Evolutionary conservation across 2,329 filamentous ascomycete species (phyloP).

Genomic region (Alternaria rosae): DNA sequence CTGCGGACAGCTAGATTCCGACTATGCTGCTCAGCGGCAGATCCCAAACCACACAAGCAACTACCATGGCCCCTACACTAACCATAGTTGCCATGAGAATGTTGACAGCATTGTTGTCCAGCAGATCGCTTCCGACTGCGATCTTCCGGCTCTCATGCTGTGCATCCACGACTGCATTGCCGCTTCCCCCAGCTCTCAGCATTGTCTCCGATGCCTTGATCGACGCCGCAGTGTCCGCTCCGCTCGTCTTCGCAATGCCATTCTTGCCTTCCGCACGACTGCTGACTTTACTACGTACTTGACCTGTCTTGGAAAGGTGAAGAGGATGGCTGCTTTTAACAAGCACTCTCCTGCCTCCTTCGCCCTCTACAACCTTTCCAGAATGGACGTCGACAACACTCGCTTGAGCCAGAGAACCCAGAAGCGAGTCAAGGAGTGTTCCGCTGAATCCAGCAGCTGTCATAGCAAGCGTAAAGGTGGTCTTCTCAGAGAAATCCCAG

Average conservation of each 20-base stretch:
- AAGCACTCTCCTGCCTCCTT: slow-evolving; percentile 70
- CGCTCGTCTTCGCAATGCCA: slow-evolving; percentile 44
- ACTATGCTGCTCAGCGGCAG: slow-evolving; percentile 38
- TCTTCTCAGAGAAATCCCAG: slow-evolving; percentile 32
- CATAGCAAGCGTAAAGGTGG: slow-evolving; percentile 60
- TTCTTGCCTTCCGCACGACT: slow-evolving; percentile 53
- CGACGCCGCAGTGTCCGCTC: slow-evolving; percentile 23
- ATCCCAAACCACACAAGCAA: slow-evolving; percentile 41
- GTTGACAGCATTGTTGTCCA: slow-evolving; percentile 97
- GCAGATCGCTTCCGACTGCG: slow-evolving; percentile 72
- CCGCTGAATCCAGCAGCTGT: slow-evolving; percentile 78
- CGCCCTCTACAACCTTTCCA: slow-evolving; percentile 89
- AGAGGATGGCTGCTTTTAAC: slow-evolving; percentile 43
- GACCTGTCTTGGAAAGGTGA: slow-evolving; percentile 39
- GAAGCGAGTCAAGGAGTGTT: slow-evolving; percentile 83
- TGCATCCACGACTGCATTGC: slow-evolving; percentile 36
- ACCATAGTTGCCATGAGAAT: slow-evolving; percentile 86
- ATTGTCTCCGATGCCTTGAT: slow-evolving; percentile 43
- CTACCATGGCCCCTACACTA: slow-evolving; percentile 78
- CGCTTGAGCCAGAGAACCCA: slow-evolving; percentile 84
- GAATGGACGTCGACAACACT: slow-evolving; percentile 84
- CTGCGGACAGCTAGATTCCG: slow-evolving; percentile 12
- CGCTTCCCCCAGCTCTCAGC: slow-evolving; percentile 37
- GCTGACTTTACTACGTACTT: slow-evolving; percentile 50
- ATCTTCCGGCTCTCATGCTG: slow-evolving; percentile 59